Conservation (phyloP, 208 protist genomes). For the Trypanosoma scelopori region DNA sequence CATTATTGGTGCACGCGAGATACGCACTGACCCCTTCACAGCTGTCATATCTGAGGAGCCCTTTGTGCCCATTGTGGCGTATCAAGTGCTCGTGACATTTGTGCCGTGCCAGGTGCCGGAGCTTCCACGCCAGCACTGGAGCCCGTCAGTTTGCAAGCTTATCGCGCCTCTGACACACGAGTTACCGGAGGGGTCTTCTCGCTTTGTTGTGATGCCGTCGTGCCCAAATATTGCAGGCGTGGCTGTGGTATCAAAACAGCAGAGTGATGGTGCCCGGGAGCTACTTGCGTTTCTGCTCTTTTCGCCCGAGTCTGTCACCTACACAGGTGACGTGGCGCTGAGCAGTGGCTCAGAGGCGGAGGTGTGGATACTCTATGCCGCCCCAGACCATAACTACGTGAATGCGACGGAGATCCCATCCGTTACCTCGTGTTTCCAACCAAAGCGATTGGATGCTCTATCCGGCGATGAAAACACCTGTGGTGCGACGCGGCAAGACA, state of each 20-base stretch:
- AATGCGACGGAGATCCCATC: constrained; percentile 37
- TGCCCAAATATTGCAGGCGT: constrained; percentile 77
- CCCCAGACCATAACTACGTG: constrained; percentile 76
- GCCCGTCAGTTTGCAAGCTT: constrained; percentile 68
- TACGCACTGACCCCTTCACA: constrained; percentile 72
- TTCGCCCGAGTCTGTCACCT: constrained; percentile 32
- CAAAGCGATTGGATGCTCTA: neutral
- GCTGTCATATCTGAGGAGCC: constrained; percentile 36
- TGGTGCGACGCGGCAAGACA: neutral
- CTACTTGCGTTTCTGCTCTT: constrained; percentile 65
- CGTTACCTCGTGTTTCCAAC: neutral
- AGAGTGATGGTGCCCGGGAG: constrained; percentile 23
- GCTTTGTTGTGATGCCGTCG: constrained; percentile 79
- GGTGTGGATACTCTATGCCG: constrained; percentile 82
- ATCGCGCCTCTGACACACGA: constrained; percentile 57
- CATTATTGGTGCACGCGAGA: constrained; percentile 65
- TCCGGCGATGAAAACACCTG: neutral
- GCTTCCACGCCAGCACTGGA: constrained; percentile 74
- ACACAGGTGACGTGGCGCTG: constrained; percentile 50
- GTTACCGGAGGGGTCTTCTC: constrained; percentile 39
- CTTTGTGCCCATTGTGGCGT: constrained; percentile 66
- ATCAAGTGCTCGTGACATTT: constrained; percentile 79
- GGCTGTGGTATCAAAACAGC: constrained; percentile 43
- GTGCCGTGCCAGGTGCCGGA: constrained; percentile 47
- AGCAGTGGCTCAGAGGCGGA: constrained; percentile 42